Conservation (phyloP, 2,329 filamentous ascomycete genomes). For the Chrysosporium keratinophilum region DNA sequence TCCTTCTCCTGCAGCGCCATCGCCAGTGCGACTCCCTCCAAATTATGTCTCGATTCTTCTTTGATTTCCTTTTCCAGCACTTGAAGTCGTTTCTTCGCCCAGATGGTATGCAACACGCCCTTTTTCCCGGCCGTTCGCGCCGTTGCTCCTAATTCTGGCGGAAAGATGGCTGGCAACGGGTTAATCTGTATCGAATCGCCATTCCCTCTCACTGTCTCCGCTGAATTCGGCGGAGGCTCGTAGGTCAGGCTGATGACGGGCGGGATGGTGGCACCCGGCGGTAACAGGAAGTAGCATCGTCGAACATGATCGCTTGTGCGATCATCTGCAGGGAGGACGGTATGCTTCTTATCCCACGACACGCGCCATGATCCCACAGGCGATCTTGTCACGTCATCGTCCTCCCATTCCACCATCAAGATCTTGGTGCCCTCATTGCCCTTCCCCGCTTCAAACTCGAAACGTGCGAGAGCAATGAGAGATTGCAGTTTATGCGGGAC, state of each 20-base stretch:
- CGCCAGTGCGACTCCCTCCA: conserved; percentile 70
- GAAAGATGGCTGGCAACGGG: conserved; percentile 77
- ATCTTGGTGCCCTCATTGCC: conserved; percentile 81
- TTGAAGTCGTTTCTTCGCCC: conserved; percentile 72
- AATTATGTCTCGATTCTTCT: conserved; percentile 59
- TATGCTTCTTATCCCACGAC: conserved; percentile 71
- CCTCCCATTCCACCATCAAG: conserved; percentile 86
- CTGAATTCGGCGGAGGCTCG: conserved; percentile 37
- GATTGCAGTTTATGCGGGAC: conserved; percentile 25
- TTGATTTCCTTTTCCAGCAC: conserved; percentile 68
- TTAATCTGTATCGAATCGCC: conserved; percentile 53
- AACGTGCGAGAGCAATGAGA: conserved; percentile 61
- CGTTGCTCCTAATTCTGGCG: conserved; percentile 59
- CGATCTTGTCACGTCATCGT: conserved; percentile 43
- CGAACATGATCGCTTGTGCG: conserved; percentile 44
- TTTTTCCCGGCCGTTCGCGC: conserved; percentile 59
- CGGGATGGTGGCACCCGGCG: conserved; percentile 61
- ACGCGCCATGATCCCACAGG: conserved; percentile 59
- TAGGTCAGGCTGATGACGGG: conserved; percentile 57
- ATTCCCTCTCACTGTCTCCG: conserved; percentile 27
- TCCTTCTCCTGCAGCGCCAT: conserved; percentile 75
- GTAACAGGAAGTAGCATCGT: conserved; percentile 70
- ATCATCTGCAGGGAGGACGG: conserved; percentile 57
- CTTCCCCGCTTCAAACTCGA: conserved; percentile 70
- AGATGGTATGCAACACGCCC: conserved; percentile 78